A percentile compares a stretch with the other conserved stretches of the same genome.
phyloP scores from a whole-genome alignment of 2,329 filamentous ascomycete genomes.

The Alternaria viburni region DNA sequence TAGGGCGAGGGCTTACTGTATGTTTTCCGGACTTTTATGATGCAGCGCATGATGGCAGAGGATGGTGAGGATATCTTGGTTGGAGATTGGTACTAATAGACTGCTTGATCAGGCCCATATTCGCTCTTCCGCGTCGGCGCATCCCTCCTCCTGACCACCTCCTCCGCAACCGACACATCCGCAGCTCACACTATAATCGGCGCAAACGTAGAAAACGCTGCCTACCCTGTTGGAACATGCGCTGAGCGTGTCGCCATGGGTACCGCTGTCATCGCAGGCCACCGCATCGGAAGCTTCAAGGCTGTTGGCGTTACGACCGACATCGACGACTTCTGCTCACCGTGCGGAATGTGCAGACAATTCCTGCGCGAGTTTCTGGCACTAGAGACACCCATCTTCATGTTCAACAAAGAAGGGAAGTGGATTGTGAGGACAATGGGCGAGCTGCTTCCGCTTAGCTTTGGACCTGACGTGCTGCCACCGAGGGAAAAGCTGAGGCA shows the following conservation, averaged over 20 bases:
- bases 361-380: slow-evolving; percentile 64
- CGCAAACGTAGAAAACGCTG: slow-evolving; percentile 82
- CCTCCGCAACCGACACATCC: slow-evolving; percentile 47
- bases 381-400: slow-evolving; percentile 74
- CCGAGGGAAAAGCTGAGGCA: slow-evolving; percentile 42
- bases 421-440: slow-evolving; percentile 73
- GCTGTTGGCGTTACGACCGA: slow-evolving; percentile 88
- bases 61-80: not conserved
- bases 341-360: slow-evolving; percentile 96
- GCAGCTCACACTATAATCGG: slow-evolving; percentile 65
- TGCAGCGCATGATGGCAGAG: not conserved
- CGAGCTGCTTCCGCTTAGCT: slow-evolving; percentile 62
- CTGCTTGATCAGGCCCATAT: slow-evolving; percentile 69
- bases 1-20: slow-evolving; percentile 82
- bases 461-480: slow-evolving; percentile 59
- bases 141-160: slow-evolving; percentile 65
- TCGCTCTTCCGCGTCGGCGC: slow-evolving; percentile 91
- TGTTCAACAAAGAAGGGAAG: slow-evolving; percentile 85
- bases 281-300: slow-evolving; percentile 56
- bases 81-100: not conserved
- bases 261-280: slow-evolving; percentile 72
- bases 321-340: slow-evolving; percentile 60
- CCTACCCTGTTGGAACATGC: slow-evolving; percentile 93
- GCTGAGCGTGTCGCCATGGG: slow-evolving; percentile 88
- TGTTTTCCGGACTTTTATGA: slow-evolving; percentile 27